These are phyloP conservation scores for Ophiobolus disseminans DNA, from an alignment of 2,329 filamentous ascomycete genomes.

Conservation along the genomic window DNA sequence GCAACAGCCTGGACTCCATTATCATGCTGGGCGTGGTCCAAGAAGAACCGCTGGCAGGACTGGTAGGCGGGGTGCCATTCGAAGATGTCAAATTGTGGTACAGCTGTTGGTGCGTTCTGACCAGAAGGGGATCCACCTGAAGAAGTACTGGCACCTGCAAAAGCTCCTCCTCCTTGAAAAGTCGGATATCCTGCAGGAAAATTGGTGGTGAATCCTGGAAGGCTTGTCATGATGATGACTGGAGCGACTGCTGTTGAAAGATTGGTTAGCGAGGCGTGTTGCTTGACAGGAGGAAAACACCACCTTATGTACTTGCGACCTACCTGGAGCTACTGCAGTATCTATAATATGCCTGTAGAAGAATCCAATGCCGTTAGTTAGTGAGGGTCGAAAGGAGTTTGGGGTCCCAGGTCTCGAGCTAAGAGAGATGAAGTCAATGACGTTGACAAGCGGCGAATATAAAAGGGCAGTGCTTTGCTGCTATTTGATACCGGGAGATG, in stretches of 20 bases:
- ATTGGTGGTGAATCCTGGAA: conserved; percentile 40
- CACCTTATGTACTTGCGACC: conserved; percentile 28
- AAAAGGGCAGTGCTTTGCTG: conserved; percentile 8
- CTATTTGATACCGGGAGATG: conserved; percentile 21
- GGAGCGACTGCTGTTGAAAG: conserved; percentile 37
- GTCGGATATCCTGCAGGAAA: conserved; percentile 44
- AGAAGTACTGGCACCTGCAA: conserved; percentile 33
- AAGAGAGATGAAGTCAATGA: conserved; percentile 24
- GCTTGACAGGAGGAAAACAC: conserved; percentile 23
- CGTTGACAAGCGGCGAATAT: conserved; percentile 9
- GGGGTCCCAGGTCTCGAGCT: conserved; percentile 24
- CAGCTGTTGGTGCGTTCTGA: conserved; percentile 22
- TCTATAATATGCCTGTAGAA: conserved; percentile 9
- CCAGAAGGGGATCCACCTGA: conserved; percentile 33
- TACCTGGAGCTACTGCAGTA: conserved; percentile 25
- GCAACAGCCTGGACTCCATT: conserved; percentile 84
- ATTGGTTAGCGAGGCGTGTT: conserved; percentile 30
- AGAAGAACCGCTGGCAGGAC: conserved; percentile 87
- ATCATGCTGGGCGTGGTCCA: conserved; percentile 88
- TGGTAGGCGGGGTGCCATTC: conserved; percentile 93
- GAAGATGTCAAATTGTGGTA: conserved; percentile 74
- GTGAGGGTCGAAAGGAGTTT: conserved; percentile 3
- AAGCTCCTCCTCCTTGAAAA: conserved; percentile 34
- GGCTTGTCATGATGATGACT: conserved; percentile 31
- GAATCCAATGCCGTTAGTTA: conserved; percentile 8